Evolutionary conservation across 176 grass and related monocot genomes (phyloP), one percentile per base, ranked within the genome.

Genomic region (Dendrocalamus sinicus): DNA sequence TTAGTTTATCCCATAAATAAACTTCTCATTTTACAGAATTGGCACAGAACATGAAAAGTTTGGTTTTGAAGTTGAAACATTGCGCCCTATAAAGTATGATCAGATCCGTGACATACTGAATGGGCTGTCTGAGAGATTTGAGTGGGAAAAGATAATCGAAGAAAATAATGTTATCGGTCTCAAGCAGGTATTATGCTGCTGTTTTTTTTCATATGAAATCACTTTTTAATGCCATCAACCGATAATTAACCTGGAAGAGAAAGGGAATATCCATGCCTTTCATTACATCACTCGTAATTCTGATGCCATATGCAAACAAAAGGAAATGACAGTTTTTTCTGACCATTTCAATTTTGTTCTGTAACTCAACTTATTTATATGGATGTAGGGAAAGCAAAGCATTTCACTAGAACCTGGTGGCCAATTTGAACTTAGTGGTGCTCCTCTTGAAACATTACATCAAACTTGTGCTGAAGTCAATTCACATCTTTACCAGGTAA

Each of bases 391-490:
- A 51, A 94, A 91, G 61, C 96, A 99, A 92, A 99, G 92, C 82
- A 94, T 99, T 69, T 99, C 93, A 40, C 70, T 99, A 67, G 96
- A 99, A 53, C 96, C 96, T 58, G 93, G 96, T 67, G 96, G 96
- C 32, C 96, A 99, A 35, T 99, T 99, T 91, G 96, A 99, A 81
- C 93, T 99, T 76, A 99, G 96, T 85, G 96, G 96, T 28, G 92
- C 96, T 28, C 93, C 96, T 81, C 84, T 99, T 28, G 93, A 99
- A 78, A 99, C 96, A 44, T 78, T 99, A 45, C 96, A 96, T 85
- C 96, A 99, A 89, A 96, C 96, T 72, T 99, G 93, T 92, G 96
- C 96, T 28, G 96, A 96, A 81, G 93, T 99, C 81, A 99, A 99
- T 86, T 99, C 96, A 82, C 93, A 99, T 91, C 96, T 99, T 90